phyloP scores from a whole-genome alignment of 1,284 basidiomycete species.

The Boletus semigastroideus region DNA sequence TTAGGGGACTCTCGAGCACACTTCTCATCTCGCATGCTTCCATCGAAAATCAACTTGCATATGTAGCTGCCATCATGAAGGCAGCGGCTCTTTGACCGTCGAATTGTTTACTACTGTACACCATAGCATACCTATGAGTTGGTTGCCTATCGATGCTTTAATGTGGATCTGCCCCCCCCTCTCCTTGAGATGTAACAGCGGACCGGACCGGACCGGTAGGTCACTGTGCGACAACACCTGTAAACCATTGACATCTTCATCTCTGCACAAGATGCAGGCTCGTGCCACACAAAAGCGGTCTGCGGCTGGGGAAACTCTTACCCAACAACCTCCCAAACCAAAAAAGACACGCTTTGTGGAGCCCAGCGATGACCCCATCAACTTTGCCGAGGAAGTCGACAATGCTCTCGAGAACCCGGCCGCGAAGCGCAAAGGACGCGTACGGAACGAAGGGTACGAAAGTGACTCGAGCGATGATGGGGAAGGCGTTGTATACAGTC shows the following conservation, averaged over 20 bases:
- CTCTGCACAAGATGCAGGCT: conserved; percentile 42
- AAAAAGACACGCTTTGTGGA: conserved; percentile 86
- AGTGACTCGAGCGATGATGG: conserved; percentile 93
- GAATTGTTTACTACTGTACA: not conserved
- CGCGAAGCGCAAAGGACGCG: conserved; percentile 58
- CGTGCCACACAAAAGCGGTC: conserved; percentile 57
- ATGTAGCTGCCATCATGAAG: conserved; percentile 34
- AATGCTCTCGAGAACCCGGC: conserved; percentile 65
- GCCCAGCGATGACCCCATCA: conserved; percentile 67
- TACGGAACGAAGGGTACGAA: conserved; percentile 89
- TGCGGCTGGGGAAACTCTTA: conserved; percentile 43
- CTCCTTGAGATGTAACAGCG: not conserved
- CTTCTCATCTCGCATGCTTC: conserved; percentile 36
- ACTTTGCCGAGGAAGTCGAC: conserved; percentile 76
- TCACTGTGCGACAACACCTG: conserved; percentile 9
- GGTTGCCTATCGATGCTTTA: too few relatives aligned
- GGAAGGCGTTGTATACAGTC: conserved; percentile 81
- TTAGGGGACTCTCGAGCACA: conserved; percentile 36
- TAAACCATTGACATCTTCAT: conserved; percentile 13
- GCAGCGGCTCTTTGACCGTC: conserved; percentile 19
- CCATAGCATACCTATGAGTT: not conserved
- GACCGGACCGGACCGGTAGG: not conserved
- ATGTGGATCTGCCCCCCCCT: too few relatives aligned
- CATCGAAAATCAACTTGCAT: conserved; percentile 34
- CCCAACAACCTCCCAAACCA: conserved; percentile 23